Conservation (phyloP, 371 early-diverging fungal species). For the Apophysomyces elegans region DNA sequence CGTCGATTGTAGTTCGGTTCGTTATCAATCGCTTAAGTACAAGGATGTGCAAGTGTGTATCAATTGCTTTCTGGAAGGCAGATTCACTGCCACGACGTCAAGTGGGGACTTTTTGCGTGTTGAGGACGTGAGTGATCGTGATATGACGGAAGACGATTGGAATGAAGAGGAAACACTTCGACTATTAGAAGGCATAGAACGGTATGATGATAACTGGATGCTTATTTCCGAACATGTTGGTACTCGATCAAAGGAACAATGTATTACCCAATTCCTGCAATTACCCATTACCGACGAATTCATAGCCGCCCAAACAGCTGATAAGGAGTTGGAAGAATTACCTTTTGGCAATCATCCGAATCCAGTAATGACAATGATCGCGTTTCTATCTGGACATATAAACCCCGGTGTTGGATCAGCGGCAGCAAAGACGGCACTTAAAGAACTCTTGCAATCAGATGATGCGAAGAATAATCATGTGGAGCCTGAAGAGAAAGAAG, state of each 20-base stretch:
- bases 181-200: conserved; percentile 95
- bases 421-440: conserved; percentile 49
- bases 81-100: conserved; percentile 36
- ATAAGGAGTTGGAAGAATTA: conserved; percentile 36
- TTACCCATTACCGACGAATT: conserved; percentile 84
- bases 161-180: conserved; percentile 90
- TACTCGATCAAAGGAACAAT: conserved; percentile 92
- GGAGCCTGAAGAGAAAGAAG: conserved; percentile 4
- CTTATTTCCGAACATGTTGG: conserved; percentile 95
- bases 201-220: conserved; percentile 97
- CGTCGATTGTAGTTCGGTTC: conserved; percentile 38
- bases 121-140: conserved; percentile 23
- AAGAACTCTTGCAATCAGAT: conserved; percentile 31
- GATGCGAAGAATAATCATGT: conserved; percentile 16
- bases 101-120: conserved; percentile 52
- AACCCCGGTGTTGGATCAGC: conserved; percentile 54
- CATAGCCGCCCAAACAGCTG: conserved; percentile 28
- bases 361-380: conserved; percentile 51
- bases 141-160: conserved; percentile 71
- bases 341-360: conserved; percentile 46
- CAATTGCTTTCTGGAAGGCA: conserved; percentile 49
- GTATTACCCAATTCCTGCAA: conserved; percentile 94
- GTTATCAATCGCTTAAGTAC: conserved; percentile 45
- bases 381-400: conserved; percentile 48
- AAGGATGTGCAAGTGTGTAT: conserved; percentile 39